Base-by-base conservation (phyloP, 129 eudicot species). In the Sambucus nigra region DNA sequence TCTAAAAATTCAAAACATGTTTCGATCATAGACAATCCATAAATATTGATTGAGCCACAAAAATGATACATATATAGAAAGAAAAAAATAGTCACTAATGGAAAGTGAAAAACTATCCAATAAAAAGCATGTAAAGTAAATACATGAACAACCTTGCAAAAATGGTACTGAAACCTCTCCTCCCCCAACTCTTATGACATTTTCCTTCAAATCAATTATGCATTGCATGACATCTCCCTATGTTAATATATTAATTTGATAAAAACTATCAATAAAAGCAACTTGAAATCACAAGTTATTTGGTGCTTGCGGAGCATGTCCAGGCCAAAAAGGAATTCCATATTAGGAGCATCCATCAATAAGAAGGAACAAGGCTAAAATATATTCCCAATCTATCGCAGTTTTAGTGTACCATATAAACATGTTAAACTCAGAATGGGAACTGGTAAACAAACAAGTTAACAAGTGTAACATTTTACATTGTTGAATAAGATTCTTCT, bases 301-400 rank as follows among this genome's bases (percentile, higher is more conserved):
- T 91, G 98, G 58, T 85, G 95, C 81, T 86, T 86, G 31, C 87
- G 94, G 2, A 91, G 95, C 98, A 91, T 91, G 62, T 91, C 95
- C 65, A 91, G 53, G 33, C 98, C 95, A 81, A 91, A 91, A 7
- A 91, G 98, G 57, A 91, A 91, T 39, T 85, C 98, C 95, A 91
- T 91, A 65, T 91, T 85, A 47, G 94, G 89, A 18, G 98, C 74
- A 78, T 91, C 98, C 81, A 91, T 76, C 29, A 91, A 95, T 66
- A 83, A 27, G 66, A 91, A 91, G 50, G 98, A 85, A 60, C 95
- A 81, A 11, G 95, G 95, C 53, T 91, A 91, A 58, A 79, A 91
- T 52, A 71, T 78, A 39, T 61, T 76, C 48, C 98, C 98, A 44
- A 91, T 91, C 97, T 88, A 67, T 66, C 54, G 64, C 15, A 56